Evolutionary conservation across 1,284 basidiomycete genomes (phyloP), one percentile per base, ranked within the genome.

Genomic region (Fomes fomentarius): DNA sequence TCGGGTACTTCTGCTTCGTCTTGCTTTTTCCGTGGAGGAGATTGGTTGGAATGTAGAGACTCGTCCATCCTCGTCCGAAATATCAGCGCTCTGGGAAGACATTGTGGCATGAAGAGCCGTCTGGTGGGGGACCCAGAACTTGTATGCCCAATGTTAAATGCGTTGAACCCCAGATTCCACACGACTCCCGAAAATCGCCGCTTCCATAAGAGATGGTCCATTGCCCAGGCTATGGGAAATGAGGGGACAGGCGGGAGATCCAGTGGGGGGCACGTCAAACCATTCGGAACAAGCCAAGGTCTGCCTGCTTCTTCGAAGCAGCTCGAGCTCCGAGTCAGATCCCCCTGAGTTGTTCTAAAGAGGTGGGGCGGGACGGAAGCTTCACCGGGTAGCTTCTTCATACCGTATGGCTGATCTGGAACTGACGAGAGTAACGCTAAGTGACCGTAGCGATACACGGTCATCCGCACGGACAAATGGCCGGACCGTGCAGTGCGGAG

Each of bases 1-100:
- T 63, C 64, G 39, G 2, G 63, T 63, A 30, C 63, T 64, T n/a
- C 63, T 46, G 24, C 51, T 37, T 9, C 56, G 42, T 26, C 47
- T 48, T 40, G 49, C 49, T 25, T 39, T 25, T n/a, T 50, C 56
- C 1, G 28, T 4, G 8, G 51, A 4, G 10, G 22, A 37, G 4
- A 34, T 26, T 7, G 15, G 34, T 21, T 57, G 49, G 35, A 42
- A 33, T 22, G 52, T 35, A 21, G 55, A 50, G 28, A 45, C 42
- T 10, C 50, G 50, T 33, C 47, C 52, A 19, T 61, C 59, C 17
- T 61, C 59, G 51, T 61, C 59, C 12, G 59, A 61, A 31, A 48
- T 49, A 15, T 61, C 59, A 24, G 50, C 47, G 37, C 30, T 47
- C 33, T 49, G 42, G 26, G 56, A 34, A 33, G 54, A 55, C 48